Conservation (phyloP, 148 eudicot genomes). For the Rhododendron mucronatum region DNA sequence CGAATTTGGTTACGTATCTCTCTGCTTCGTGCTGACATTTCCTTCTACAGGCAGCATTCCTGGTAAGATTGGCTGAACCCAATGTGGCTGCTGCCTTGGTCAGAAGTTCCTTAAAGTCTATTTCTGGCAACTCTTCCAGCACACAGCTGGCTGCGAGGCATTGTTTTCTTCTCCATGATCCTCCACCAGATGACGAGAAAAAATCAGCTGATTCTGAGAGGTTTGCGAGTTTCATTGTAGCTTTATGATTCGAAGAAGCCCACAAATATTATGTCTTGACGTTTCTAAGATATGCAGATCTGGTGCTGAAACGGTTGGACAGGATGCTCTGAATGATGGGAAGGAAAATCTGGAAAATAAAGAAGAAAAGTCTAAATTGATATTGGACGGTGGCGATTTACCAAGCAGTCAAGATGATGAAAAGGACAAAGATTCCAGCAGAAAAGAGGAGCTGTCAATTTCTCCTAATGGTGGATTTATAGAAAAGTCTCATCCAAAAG, state of each 20-base stretch:
- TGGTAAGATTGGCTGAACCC: slow-evolving; percentile 71
- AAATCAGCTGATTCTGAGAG: slow-evolving; percentile 40
- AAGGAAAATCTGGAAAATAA: slow-evolving; percentile 22
- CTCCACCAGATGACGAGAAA: slow-evolving; percentile 68
- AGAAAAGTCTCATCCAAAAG: slow-evolving; percentile 25
- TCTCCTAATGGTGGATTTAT: slow-evolving; percentile 19
- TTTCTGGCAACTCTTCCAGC: slow-evolving; percentile 47
- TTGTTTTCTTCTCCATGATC: slow-evolving; percentile 82
- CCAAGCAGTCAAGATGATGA: slow-evolving; percentile 21
- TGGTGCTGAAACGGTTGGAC: slow-evolving; percentile 34
- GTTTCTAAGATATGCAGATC: slow-evolving; percentile 39
- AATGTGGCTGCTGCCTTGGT: slow-evolving; percentile 51
- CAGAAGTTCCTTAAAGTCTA: slow-evolving; percentile 50
- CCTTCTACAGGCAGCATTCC: slow-evolving; percentile 64
- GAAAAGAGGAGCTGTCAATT: slow-evolving; percentile 22
- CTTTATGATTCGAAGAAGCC: slow-evolving; percentile 4
- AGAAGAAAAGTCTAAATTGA: slow-evolving; percentile 21
- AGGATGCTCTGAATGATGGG: slow-evolving; percentile 29
- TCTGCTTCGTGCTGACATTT: slow-evolving; percentile 11
- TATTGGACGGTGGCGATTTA: slow-evolving; percentile 14
- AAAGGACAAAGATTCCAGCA: slow-evolving; percentile 24
- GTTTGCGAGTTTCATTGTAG: slow-evolving; percentile 28
- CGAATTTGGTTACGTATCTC: neutral
- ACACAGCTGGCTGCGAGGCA: slow-evolving; percentile 74
- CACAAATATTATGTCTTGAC: slow-evolving; percentile 8